phyloP scores from a whole-genome alignment of 2,329 filamentous ascomycete species.

The Beauveria sp. region DNA sequence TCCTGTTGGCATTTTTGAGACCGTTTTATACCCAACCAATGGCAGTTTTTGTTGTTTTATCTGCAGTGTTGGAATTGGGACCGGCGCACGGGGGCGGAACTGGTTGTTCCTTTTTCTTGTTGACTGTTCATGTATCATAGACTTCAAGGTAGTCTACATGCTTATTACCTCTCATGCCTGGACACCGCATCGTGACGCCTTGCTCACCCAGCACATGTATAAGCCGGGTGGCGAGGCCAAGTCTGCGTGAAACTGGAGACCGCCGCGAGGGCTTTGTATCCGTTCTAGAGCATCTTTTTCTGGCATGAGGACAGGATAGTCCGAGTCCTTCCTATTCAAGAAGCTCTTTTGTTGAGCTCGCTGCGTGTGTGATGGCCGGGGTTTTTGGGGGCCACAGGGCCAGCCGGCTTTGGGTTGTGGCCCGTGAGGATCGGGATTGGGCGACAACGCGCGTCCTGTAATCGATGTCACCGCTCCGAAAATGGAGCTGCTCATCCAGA shows the following conservation, averaged over 20 bases:
- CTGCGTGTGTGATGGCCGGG: not conserved
- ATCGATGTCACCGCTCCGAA: not conserved
- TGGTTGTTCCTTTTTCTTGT: not conserved
- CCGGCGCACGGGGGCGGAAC: not conserved
- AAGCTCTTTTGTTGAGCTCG: not conserved
- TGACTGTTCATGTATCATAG: not conserved
- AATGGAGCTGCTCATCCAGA: not conserved
- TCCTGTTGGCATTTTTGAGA: not conserved
- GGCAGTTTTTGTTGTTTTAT: not conserved
- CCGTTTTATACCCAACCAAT: not conserved
- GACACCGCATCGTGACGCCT: not conserved
- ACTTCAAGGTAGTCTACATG: not conserved
- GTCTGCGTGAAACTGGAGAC: not conserved
- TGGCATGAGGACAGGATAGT: not conserved
- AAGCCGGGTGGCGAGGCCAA: not conserved
- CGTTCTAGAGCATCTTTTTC: not conserved
- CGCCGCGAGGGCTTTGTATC: not conserved
- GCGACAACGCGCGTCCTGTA: not conserved
- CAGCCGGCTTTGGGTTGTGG: not conserved
- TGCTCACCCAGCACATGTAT: not conserved
- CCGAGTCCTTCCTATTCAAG: not conserved
- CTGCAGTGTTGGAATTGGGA: not conserved
- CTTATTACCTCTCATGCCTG: not conserved
- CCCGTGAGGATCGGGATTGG: not conserved
- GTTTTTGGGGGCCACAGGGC: not conserved